Conservation (phyloP, 1,284 basidiomycete species). For the Trichosporon coremiiforme region DNA sequence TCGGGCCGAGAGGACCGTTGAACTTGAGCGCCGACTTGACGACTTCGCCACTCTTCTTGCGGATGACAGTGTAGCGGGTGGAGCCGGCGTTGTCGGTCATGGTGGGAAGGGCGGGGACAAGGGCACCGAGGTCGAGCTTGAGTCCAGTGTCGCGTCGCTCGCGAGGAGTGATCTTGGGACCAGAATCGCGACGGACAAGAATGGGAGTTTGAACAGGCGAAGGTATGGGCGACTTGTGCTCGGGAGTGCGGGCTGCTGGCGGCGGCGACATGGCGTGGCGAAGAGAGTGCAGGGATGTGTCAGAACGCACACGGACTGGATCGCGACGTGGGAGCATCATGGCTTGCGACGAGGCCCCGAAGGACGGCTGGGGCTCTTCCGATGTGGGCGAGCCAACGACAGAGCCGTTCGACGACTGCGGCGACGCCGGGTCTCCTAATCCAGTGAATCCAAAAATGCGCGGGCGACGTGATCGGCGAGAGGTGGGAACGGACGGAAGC, state of each 20-base stretch:
- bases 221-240: constrained; percentile 24
- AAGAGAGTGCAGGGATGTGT: constrained; percentile 39
- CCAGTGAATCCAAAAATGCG: constrained; percentile 56
- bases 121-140: constrained; percentile 53
- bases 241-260: constrained; percentile 11
- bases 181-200: constrained; percentile 17
- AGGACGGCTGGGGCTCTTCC: not conserved
- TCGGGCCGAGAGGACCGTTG: constrained; percentile 58
- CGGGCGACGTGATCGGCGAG: constrained; percentile 46
- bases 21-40: constrained; percentile 88
- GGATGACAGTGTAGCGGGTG: constrained; percentile 56
- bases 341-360: constrained; percentile 20
- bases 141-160: constrained; percentile 50
- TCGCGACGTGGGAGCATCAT: constrained; percentile 35
- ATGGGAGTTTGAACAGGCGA: constrained; percentile 20
- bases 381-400: constrained; percentile 29
- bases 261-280: constrained; percentile 28
- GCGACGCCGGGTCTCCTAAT: constrained; percentile 35
- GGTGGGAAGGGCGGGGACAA: constrained; percentile 30
- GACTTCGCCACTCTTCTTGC: constrained; percentile 90
- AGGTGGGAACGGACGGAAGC: constrained; percentile 39
- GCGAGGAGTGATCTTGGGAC: constrained; percentile 24
- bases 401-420: constrained; percentile 37
- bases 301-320: constrained; percentile 41
- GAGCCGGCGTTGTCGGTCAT: constrained; percentile 28